Evolutionary conservation across 108 stramenopile genomes (phyloP), one percentile per base, ranked within the genome.

Genomic region (Nitzschia sp.): DNA sequence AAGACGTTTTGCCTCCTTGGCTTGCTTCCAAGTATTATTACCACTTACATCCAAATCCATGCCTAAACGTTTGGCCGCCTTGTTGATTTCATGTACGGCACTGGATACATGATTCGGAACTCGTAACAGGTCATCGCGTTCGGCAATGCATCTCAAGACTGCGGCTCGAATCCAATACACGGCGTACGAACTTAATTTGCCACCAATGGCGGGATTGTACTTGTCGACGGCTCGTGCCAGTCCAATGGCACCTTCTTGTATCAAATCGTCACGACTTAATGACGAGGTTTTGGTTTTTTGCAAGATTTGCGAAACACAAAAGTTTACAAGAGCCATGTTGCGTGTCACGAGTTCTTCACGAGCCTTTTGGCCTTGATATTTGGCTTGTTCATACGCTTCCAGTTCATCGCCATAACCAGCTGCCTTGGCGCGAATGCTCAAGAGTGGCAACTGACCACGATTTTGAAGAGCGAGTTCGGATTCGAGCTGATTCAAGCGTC

Each of bases 131-230:
- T 94, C 89, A 61, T 94, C 93, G 8, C 83, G 77, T 49, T 90
- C 87, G n/a, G 91, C 89, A 48, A 96, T 86, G 55, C 92, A 95
- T 27, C 95, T 77, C 27, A 92, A 62, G 25, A 98, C 67, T 28
- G 94, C 78, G 32, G 96, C 96, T 18, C 92, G 82, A 26, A 98
- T 85, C 97, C 97, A 98, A 77, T 96, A 96, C 24, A 90, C 82
- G 29, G 97, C 95, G 79, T 98, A 98, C 9, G 97, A 97, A 33
- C 85, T 83, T 53, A 98, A 94, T 47, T 81, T 80, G 30, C 87
- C 82, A 23, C 93, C 94, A 49, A 78, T 76, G 11, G 64, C 62
- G 18, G 87, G 87, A 82, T 98, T 94, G 77, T 87, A 97, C 58
- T 87, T 88, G 63, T 96, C 97, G 27, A 95, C 81, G 2, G 95